These are phyloP conservation scores for Rusavskia elegans DNA, from an alignment of 495 filamentous ascomycete genomes.

Conservation along the genomic window DNA sequence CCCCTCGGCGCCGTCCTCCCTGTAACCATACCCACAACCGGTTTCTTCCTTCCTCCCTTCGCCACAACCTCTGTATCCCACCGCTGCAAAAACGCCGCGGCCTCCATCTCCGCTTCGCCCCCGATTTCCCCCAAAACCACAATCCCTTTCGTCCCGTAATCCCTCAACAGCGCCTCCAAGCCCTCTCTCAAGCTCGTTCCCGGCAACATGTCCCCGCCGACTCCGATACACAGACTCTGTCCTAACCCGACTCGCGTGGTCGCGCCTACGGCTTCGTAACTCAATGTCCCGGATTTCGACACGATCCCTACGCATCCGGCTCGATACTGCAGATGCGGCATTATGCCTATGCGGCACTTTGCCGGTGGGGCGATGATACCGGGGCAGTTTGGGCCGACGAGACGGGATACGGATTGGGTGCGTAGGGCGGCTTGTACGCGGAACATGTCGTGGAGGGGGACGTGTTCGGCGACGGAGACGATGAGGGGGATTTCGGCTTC, in stretches of 20 bases:
- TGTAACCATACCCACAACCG: constrained; percentile 64
- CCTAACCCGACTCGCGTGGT: constrained; percentile 69
- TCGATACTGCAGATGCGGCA: constrained; percentile 60
- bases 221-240: constrained; percentile 73
- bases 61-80: constrained; percentile 46
- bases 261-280: constrained; percentile 76
- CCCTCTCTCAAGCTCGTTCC: constrained; percentile 73
- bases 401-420: constrained; percentile 63
- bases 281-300: constrained; percentile 77
- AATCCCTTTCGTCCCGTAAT: constrained; percentile 66
- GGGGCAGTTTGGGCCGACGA: constrained; percentile 76
- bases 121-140: constrained; percentile 78
- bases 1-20: constrained; percentile 50
- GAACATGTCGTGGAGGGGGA: constrained; percentile 74
- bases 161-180: constrained; percentile 53
- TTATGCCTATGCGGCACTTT: constrained; percentile 74
- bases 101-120: constrained; percentile 65
- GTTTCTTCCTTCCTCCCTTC: constrained; percentile 37
- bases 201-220: constrained; percentile 73
- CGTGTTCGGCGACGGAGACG: constrained; percentile 83
- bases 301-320: constrained; percentile 68
- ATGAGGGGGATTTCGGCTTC: constrained; percentile 77
- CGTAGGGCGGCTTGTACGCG: constrained; percentile 54
- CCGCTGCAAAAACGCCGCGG: constrained; percentile 59
- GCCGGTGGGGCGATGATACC: constrained; percentile 77